Conservation (phyloP, 2,329 filamentous ascomycete genomes). For the Aspergillus sp. region DNA sequence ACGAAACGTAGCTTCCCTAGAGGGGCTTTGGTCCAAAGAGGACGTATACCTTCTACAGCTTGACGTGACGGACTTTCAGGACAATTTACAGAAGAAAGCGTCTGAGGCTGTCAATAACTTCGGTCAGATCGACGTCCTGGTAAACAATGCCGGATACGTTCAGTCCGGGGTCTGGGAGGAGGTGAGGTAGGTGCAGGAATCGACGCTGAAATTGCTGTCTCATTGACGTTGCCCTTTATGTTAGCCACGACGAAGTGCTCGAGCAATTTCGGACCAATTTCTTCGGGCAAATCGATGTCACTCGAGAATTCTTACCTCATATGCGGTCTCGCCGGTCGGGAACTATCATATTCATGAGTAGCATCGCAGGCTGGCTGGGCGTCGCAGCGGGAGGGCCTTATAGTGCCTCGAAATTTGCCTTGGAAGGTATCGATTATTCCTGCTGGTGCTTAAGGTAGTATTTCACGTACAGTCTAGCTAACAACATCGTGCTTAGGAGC, state of each 20-base stretch:
- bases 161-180: slow-evolving; percentile 26
- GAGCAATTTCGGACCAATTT: background rate
- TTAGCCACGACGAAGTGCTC: no score
- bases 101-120: slow-evolving; percentile 17
- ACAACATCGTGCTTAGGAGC: no score
- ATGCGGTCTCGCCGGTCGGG: slow-evolving; percentile 36
- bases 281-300: slow-evolving; percentile 40
- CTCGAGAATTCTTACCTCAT: slow-evolving; percentile 36
- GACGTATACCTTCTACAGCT: slow-evolving; percentile 7
- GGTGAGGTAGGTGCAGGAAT: slow-evolving; percentile 14
- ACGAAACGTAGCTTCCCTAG: slow-evolving; percentile 12
- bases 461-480: no score
- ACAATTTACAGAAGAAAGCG: background rate
- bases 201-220: no score
- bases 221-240: no score
- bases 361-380: slow-evolving; percentile 28
- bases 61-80: slow-evolving; percentile 18
- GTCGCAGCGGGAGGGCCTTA: background rate
- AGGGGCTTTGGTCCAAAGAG: slow-evolving; percentile 15
- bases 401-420: background rate
- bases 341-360: slow-evolving; percentile 47
- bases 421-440: slow-evolving; percentile 32
- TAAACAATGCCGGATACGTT: slow-evolving; percentile 48
- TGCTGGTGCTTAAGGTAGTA: slow-evolving; percentile 37
- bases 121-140: slow-evolving; percentile 40